These are phyloP conservation scores for Teratosphaeria gauchensis DNA, from an alignment of 2,329 filamentous ascomycete genomes.

Conservation along the genomic window DNA sequence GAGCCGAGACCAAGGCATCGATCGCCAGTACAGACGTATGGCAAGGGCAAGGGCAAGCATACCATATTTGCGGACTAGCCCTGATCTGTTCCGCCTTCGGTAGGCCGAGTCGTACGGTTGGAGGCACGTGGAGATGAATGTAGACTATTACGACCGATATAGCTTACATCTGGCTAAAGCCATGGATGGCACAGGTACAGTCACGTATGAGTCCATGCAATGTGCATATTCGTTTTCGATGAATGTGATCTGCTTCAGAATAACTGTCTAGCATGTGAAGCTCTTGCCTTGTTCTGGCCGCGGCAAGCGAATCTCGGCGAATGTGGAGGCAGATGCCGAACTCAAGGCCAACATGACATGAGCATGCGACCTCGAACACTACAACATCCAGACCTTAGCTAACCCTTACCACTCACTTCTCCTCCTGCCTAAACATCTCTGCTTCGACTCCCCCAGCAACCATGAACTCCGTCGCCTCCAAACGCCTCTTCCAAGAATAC, in stretches of 20 bases:
- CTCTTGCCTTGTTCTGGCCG: background rate
- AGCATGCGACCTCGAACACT: no score
- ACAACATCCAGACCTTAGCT: background rate
- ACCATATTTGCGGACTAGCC: background rate
- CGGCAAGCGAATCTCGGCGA: background rate
- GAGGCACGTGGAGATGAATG: background rate
- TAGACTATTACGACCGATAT: background rate
- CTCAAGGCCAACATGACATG: background rate
- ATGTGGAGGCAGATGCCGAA: background rate
- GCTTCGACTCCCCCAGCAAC: background rate
- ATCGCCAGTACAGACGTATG: no score
- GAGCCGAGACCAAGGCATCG: background rate
- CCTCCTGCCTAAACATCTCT: background rate
- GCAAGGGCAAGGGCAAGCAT: background rate
- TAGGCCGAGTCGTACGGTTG: background rate
- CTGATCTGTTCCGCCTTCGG: background rate
- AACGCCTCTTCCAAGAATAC: constrained; percentile 93
- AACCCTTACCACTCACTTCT: background rate
- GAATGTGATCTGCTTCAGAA: no score
- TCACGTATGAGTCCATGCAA: no score
- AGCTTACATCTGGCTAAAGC: background rate
- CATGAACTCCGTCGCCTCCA: constrained; percentile 45
- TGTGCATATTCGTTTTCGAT: no score
- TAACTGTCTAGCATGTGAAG: background rate
- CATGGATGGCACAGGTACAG: background rate